phyloP scores from a whole-genome alignment of 2,329 filamentous ascomycete genomes.

The Aspergillus sp. region DNA sequence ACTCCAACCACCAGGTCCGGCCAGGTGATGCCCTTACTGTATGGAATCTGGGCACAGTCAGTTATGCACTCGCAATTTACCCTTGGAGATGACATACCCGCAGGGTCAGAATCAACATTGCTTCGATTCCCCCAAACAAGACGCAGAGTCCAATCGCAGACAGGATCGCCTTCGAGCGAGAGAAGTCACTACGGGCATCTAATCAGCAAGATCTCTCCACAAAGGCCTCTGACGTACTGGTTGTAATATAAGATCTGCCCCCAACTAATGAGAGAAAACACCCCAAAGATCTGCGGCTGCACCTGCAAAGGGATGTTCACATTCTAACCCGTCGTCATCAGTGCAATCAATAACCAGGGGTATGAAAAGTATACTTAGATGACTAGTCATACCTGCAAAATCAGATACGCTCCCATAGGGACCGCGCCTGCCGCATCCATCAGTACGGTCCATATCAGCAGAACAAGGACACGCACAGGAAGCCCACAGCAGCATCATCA shows the following conservation, averaged over 20 bases:
- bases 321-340: constrained; percentile 34
- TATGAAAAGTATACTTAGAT: too few relatives aligned
- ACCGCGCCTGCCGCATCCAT: constrained; percentile 33
- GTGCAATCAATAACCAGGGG: too few relatives aligned
- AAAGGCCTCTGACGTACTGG: constrained; percentile 32
- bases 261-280: constrained; percentile 51
- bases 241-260: constrained; percentile 53
- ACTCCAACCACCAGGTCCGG: constrained; percentile 58
- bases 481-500: constrained; percentile 66
- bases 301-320: constrained; percentile 55
- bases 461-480: constrained; percentile 36
- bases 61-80: neutral
- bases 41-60: constrained; percentile 46
- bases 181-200: constrained; percentile 27
- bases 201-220: neutral
- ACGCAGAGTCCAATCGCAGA: constrained; percentile 40
- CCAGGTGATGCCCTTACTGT: constrained; percentile 52
- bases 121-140: constrained; percentile 54
- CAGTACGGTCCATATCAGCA: neutral
- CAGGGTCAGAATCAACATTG: constrained; percentile 56
- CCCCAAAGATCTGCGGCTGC: constrained; percentile 54
- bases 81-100: constrained; percentile 37
- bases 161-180: constrained; percentile 47
- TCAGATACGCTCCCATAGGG: constrained; percentile 52
- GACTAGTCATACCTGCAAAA: constrained; percentile 44